Percentiles rank a stretch among this genome's conserved stretches.
These are phyloP conservation scores for Arabidopsis suecica DNA, from an alignment of 345 rosid species.

Conservation along the genomic window DNA sequence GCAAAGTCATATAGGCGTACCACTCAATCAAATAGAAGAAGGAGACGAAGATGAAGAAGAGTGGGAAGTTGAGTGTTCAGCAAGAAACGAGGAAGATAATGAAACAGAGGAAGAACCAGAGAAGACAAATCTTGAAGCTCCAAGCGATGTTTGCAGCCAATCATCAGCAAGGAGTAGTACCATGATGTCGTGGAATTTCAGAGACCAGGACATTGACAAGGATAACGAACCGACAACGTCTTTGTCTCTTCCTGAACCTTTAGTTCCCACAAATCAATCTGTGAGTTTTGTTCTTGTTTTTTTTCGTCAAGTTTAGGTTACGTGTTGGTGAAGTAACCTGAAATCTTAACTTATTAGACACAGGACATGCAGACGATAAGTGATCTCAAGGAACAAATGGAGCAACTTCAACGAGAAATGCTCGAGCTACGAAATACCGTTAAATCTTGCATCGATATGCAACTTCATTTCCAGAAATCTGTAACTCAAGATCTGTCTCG, in stretches of 20 bases:
- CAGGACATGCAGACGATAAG: slow-evolving; percentile 74
- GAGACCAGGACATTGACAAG: slow-evolving; percentile 51
- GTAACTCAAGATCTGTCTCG: slow-evolving; percentile 47
- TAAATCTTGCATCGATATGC: slow-evolving; percentile 68
- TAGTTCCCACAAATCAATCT: slow-evolving; percentile 40
- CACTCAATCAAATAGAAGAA: slow-evolving; percentile 29
- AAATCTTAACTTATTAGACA: slow-evolving; percentile 11
- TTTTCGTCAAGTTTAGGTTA: background rate
- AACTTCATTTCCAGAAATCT: slow-evolving; percentile 55
- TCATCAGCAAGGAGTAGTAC: slow-evolving; percentile 49
- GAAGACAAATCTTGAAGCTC: slow-evolving; percentile 49
- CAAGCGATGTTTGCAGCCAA: slow-evolving; percentile 50
- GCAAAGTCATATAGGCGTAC: slow-evolving; percentile 50
- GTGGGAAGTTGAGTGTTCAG: slow-evolving; percentile 31
- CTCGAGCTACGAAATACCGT: slow-evolving; percentile 62
- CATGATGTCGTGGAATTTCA: slow-evolving; percentile 57
- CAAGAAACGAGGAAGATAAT: slow-evolving; percentile 41
- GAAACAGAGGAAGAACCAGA: slow-evolving; percentile 44
- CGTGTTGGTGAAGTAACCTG: slow-evolving; percentile 20
- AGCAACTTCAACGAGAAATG: slow-evolving; percentile 74
- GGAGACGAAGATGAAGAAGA: slow-evolving; percentile 26
- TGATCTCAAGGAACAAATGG: slow-evolving; percentile 71
- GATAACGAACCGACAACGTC: slow-evolving; percentile 49
- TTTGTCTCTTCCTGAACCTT: slow-evolving; percentile 37
- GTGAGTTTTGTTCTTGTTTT: slow-evolving; percentile 51